Percentiles rank a stretch among this genome's conserved stretches.
Conservation (phyloP, 352 stramenopile genomes). For the Plasmopara viticola region DNA sequence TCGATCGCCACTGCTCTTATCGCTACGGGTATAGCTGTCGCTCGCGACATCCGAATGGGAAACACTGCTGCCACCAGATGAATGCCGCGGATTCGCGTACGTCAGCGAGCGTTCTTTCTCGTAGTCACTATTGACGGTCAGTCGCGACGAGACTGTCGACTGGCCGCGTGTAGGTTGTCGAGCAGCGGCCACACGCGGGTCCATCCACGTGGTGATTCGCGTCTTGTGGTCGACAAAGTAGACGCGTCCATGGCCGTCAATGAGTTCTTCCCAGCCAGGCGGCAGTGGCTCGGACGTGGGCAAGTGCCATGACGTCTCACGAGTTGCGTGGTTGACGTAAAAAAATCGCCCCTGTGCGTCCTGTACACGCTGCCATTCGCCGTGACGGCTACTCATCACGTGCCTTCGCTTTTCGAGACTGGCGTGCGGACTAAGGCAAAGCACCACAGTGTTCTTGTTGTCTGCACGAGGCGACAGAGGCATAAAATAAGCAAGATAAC, state of each 20-base stretch:
- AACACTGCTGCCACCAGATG: conserved; percentile 8
- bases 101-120: conserved; percentile 11
- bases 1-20: conserved; percentile 20
- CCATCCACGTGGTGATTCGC: conserved; percentile 70
- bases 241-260: conserved; percentile 59
- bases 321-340: conserved; percentile 80
- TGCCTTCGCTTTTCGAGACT: conserved; percentile 11
- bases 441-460: background rate
- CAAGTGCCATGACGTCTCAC: conserved; percentile 80
- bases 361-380: conserved; percentile 70
- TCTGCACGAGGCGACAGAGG: background rate
- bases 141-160: conserved; percentile 11
- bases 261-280: conserved; percentile 73
- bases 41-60: conserved; percentile 16
- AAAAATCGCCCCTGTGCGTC: conserved; percentile 80
- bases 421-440: background rate
- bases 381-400: conserved; percentile 25
- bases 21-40: conserved; percentile 8
- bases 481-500: conserved; percentile 9
- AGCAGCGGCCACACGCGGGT: conserved; percentile 46
- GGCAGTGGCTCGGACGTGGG: conserved; percentile 63
- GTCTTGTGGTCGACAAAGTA: conserved; percentile 84
- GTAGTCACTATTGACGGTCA: background rate
- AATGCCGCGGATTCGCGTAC: conserved; percentile 16
- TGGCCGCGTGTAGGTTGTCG: conserved; percentile 15